A percentile compares a stretch with the other conserved stretches of the same genome.
These are phyloP conservation scores for Colletotrichum tropicicola DNA, from an alignment of 2,329 filamentous ascomycete genomes.

Conservation along the genomic window DNA sequence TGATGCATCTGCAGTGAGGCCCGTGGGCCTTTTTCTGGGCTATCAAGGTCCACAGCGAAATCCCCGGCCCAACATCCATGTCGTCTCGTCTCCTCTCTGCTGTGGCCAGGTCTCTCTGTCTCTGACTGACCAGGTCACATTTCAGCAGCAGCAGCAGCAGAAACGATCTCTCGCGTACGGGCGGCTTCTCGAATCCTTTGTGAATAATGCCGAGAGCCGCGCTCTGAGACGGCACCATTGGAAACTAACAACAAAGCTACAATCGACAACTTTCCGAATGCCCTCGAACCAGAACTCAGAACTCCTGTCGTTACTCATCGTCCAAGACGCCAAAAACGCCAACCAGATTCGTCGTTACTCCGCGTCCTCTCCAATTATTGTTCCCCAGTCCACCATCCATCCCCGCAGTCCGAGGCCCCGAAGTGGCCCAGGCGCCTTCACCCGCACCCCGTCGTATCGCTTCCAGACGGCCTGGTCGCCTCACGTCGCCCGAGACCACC, in stretches of 20 bases:
- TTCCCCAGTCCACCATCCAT: neutral
- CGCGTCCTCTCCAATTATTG: neutral
- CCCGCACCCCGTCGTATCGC: neutral
- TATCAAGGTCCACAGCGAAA: neutral
- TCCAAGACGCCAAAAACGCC: conserved; percentile 8
- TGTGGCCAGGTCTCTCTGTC: no score
- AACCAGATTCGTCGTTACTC: conserved; percentile 2
- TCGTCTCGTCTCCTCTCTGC: no score
- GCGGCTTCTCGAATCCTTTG: neutral
- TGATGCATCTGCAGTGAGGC: no score
- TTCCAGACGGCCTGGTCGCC: no score
- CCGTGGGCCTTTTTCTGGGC: no score
- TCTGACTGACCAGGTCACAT: no score
- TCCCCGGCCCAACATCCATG: neutral
- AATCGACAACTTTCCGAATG: neutral
- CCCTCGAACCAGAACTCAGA: neutral
- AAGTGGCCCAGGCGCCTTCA: neutral
- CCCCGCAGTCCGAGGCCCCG: conserved; percentile 21
- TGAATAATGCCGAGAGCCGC: no score
- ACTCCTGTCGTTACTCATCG: neutral
- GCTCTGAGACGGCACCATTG: neutral
- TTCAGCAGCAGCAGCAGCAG: no score
- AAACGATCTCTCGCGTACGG: no score
- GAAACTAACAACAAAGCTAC: neutral
- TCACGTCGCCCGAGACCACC: no score